phyloP scores from a whole-genome alignment of 2,329 filamentous ascomycete species.

The Westerdykella ornata region DNA sequence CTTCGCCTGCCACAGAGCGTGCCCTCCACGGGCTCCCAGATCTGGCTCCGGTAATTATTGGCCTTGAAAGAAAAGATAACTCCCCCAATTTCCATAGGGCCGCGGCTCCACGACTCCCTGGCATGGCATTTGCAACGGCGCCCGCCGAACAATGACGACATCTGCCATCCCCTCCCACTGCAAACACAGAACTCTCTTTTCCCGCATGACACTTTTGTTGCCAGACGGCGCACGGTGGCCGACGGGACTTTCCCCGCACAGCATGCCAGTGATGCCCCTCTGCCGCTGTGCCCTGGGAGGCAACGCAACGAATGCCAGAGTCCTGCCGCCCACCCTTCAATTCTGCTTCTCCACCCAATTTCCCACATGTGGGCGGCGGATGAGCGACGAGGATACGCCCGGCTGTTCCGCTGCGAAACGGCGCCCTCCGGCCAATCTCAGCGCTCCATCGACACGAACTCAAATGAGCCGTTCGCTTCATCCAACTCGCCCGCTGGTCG shows the following conservation, averaged over 20 bases:
- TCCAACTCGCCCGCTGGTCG: conserved; percentile 20
- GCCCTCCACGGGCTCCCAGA: neutral
- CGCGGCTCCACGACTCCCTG: conserved; percentile 13
- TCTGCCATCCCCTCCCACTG: conserved; percentile 12
- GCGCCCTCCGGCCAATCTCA: conserved; percentile 24
- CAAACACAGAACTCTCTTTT: neutral
- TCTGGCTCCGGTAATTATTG: conserved; percentile 22
- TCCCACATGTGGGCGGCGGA: conserved; percentile 23
- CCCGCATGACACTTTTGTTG: neutral
- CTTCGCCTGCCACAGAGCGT: conserved; percentile 14
- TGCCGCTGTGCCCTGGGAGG: conserved; percentile 6
- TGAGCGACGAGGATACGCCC: conserved; percentile 21
- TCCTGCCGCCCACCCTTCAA: conserved; percentile 13
- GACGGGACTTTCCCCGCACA: neutral
- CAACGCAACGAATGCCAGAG: conserved; percentile 6
- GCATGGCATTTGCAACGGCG: conserved; percentile 21
- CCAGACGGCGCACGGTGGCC: no score
- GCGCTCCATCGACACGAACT: conserved; percentile 9
- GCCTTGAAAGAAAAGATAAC: conserved; percentile 8
- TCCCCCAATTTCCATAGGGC: conserved; percentile 10
- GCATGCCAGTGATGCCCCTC: conserved; percentile 2
- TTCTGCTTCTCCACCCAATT: conserved; percentile 15
- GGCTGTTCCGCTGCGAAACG: conserved; percentile 18
- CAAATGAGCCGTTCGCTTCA: conserved; percentile 30
- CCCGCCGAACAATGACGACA: conserved; percentile 22